These are phyloP conservation scores for Populus hybrid DNA, from an alignment of 441 rosid genomes.

Conservation along the genomic window DNA sequence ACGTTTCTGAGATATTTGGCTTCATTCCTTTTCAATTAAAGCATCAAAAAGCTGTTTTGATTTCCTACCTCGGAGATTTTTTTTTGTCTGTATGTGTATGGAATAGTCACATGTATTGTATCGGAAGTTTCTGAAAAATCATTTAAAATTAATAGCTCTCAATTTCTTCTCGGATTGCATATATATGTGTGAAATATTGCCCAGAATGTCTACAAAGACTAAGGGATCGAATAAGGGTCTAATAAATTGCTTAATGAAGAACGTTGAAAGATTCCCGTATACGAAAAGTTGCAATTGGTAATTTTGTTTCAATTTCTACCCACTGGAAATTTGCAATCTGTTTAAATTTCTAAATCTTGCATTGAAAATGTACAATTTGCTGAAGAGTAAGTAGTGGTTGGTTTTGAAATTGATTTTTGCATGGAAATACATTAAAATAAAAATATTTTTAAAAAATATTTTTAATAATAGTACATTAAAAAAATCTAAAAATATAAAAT, in stretches of 20 bases:
- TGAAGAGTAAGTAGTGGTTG: accelerated
- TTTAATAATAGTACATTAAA: too few relatives aligned
- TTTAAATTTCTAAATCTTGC: not conserved
- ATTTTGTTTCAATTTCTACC: not conserved
- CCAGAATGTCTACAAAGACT: not conserved
- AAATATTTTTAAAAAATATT: too few relatives aligned
- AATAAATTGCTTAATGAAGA: not conserved
- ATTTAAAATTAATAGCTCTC: not conserved
- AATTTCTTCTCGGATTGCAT: not conserved
- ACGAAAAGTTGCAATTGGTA: not conserved
- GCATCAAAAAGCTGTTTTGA: not conserved
- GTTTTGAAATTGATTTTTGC: too few relatives aligned
- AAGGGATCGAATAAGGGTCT: not conserved
- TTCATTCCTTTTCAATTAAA: not conserved
- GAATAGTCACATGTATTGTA: not conserved
- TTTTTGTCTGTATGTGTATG: not conserved
- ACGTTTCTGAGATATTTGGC: not conserved
- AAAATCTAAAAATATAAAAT: too few relatives aligned
- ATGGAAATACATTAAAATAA: too few relatives aligned
- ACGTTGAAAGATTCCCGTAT: not conserved
- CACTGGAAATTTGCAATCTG: not conserved
- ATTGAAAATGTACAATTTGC: too few relatives aligned
- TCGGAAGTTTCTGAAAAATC: not conserved
- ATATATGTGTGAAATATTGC: not conserved
- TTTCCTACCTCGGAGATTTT: not conserved